phyloP scores from a whole-genome alignment of 1,284 basidiomycete genomes.

The Ustilago crameri region DNA sequence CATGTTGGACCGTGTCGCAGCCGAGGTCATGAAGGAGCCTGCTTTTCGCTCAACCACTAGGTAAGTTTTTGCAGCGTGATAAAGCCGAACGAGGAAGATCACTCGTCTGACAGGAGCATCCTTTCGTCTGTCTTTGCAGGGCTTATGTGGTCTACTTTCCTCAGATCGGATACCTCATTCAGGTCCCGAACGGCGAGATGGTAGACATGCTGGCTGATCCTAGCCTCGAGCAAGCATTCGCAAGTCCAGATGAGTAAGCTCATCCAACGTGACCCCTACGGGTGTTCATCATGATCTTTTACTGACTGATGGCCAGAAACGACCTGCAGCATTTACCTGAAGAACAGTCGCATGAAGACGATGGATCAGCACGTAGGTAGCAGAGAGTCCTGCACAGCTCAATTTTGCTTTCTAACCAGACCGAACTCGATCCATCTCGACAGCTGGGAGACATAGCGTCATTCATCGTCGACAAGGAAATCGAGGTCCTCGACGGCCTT shows the following conservation, averaged over 20 bases:
- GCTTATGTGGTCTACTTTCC: constrained; percentile 44
- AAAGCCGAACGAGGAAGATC: no score
- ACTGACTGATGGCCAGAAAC: no score
- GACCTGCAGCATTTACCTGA: constrained; percentile 36
- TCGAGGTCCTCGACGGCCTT: constrained; percentile 38
- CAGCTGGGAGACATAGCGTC: constrained; percentile 48
- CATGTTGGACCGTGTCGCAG: constrained; percentile 22
- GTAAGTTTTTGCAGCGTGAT: no score
- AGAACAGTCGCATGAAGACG: constrained; percentile 32
- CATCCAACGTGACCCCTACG: neutral
- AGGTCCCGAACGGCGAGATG: constrained; percentile 21
- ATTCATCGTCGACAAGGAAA: constrained; percentile 45
- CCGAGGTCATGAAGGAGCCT: constrained; percentile 18
- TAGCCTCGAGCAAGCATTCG: constrained; percentile 32
- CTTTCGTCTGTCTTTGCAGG: neutral
- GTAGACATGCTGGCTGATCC: constrained; percentile 22
- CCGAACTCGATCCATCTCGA: neutral
- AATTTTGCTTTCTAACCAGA: neutral
- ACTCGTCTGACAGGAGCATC: no score
- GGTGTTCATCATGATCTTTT: no score
- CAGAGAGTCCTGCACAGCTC: neutral
- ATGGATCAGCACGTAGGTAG: constrained; percentile 29
- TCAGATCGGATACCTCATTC: constrained; percentile 51
- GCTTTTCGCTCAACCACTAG: constrained; percentile 16
- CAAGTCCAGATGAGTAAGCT: constrained; percentile 28